phyloP scores from a whole-genome alignment of 192 early-diverging fungal species.

The Obelidium mucronatum region DNA sequence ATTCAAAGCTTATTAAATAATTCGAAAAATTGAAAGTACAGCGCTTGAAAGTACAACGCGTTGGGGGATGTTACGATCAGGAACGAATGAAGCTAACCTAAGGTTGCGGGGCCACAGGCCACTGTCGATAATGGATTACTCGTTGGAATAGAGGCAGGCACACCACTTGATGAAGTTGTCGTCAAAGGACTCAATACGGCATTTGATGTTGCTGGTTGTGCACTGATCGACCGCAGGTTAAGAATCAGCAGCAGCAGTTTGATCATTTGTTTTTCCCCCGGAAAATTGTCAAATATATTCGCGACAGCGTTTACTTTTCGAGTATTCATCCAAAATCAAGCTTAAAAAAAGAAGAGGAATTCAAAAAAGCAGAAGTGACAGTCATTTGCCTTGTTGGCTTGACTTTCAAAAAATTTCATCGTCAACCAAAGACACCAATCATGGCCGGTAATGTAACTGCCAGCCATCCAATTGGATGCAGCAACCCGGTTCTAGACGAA shows the following conservation, averaged over 20 bases:
- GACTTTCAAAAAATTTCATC: too few species aligned
- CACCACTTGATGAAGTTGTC: neutral
- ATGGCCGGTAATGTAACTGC: too few species aligned
- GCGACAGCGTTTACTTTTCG: neutral
- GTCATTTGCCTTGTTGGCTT: too few species aligned
- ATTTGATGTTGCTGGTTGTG: neutral
- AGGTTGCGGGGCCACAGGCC: neutral
- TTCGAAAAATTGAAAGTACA: neutral
- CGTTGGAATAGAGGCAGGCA: neutral
- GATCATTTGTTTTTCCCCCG: neutral
- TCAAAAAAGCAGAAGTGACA: too few species aligned
- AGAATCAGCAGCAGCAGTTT: neutral
- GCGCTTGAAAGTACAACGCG: too few species aligned
- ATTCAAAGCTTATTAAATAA: neutral
- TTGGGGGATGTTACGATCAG: neutral
- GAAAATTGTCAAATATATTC: neutral
- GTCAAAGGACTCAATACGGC: neutral
- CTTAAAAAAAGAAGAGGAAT: too few species aligned
- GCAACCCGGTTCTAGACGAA: neutral
- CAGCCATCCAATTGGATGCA: slow-evolving; percentile 15
- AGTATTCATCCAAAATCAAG: too few species aligned
- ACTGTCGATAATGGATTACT: neutral
- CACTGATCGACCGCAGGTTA: neutral
- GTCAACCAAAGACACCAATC: too few species aligned
- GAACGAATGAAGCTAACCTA: neutral